Percentiles rank a stretch among this genome's conserved stretches.
Conservation (phyloP, 2,329 filamentous ascomycete genomes). For the Venturia aucupariae region DNA sequence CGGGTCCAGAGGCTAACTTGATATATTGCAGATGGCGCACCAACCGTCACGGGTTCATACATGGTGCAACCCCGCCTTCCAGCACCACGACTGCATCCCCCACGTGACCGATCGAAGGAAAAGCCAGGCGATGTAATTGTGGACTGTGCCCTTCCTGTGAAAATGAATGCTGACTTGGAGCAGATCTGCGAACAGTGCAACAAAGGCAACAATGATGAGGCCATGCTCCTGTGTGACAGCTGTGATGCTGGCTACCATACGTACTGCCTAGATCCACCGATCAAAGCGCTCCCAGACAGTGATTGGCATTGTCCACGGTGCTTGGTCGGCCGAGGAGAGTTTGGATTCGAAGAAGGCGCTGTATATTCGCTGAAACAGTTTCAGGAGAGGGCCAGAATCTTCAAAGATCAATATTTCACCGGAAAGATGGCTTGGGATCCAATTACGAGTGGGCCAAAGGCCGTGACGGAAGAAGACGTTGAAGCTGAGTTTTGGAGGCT, state of each 20-base stretch:
- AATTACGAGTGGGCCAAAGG: slow-evolving; percentile 66
- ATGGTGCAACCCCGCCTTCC: slow-evolving; percentile 90
- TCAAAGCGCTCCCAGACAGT: slow-evolving; percentile 65
- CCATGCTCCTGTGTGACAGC: slow-evolving; percentile 76
- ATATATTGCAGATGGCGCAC: slow-evolving; percentile 42
- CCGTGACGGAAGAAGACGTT: slow-evolving; percentile 88
- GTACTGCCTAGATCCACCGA: slow-evolving; percentile 76
- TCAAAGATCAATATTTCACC: slow-evolving; percentile 90
- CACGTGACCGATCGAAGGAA: slow-evolving; percentile 47
- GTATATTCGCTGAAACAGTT: slow-evolving; percentile 93
- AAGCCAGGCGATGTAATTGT: slow-evolving; percentile 49
- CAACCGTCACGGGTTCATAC: slow-evolving; percentile 89
- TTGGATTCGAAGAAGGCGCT: slow-evolving; percentile 93
- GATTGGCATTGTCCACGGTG: slow-evolving; percentile 97
- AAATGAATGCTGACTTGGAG: slow-evolving; percentile 15
- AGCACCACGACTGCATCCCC: slow-evolving; percentile 52
- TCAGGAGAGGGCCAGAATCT: slow-evolving; percentile 88
- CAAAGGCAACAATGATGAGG: slow-evolving; percentile 61
- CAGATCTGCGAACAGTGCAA: slow-evolving; percentile 82
- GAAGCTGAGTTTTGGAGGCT: slow-evolving; percentile 95
- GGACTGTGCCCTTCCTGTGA: slow-evolving; percentile 13
- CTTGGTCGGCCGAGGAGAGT: slow-evolving; percentile 90
- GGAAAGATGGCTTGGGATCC: slow-evolving; percentile 84
- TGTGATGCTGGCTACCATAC: slow-evolving; percentile 87
- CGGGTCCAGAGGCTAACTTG: slow-evolving; percentile 19